Base-by-base conservation (phyloP, 2,329 filamentous ascomycete species). In the Talaromyces sp. region DNA sequence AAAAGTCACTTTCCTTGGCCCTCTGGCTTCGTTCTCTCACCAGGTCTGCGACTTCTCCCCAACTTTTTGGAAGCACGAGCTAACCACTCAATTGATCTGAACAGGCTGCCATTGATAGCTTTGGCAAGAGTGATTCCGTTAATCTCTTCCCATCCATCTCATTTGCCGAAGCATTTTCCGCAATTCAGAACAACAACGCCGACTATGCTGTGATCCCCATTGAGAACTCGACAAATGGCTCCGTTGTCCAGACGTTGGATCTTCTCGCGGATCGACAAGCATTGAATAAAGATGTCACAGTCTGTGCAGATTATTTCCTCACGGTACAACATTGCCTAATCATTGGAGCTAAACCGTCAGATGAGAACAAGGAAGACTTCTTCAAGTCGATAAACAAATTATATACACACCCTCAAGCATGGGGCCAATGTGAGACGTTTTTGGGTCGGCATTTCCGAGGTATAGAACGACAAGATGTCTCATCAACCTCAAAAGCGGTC, bases 171-270 rank as follows among this genome's bases (percentile, higher is more conserved):
- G 88, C 96, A 71, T 97, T 97, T 77, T 83, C 88, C 60, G 84
- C 88, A 17, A 90, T 97, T 5, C 92, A 96, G 73, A 82, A 83
- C 43, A 84, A 86, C 65, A 75, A 81, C 53, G 87, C 86, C 0
- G 79, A 85, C 61, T 89, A 89, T 65, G 95, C 93, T 70, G 91
- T 98, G 36, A 91, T 97, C 1, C 95, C 95, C 6, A 93, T 97
- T 78, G 94, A 98, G 76, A 99, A 99, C 82, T 96, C 91, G 47
- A 94, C 92, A 75, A 97, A 98, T 78, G 95, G 95, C 73, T 89
- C 90, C 63, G 95, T 99, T 59, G 88, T 95, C 64, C 91, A 92
- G 77, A 97, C 93, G 0, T 85, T 98, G 27, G 93, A 97, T 78
- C 87, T 94, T 69, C 87, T 99, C 67, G 92, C 92, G 69, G 92